These are phyloP conservation scores for Blastobotrys aristatus DNA, from an alignment of 1,139 yeast species.

Conservation along the genomic window DNA sequence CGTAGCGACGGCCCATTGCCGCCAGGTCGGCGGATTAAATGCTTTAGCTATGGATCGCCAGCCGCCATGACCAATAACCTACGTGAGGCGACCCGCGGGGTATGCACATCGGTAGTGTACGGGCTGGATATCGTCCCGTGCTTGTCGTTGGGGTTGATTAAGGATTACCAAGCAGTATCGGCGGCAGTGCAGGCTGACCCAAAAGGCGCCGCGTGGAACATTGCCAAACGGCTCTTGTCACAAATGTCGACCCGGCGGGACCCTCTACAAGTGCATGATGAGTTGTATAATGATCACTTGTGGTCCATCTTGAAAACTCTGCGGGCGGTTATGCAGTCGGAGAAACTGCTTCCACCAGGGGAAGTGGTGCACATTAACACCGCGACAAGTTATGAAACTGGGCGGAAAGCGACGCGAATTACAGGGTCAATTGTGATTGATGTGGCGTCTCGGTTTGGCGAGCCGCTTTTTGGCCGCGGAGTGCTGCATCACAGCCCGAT, in stretches of 20 bases:
- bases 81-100: conserved; percentile 27
- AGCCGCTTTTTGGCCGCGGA: conserved; percentile 35
- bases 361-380: conserved; percentile 32
- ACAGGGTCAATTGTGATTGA: conserved; percentile 31
- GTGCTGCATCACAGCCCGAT: conserved; percentile 35
- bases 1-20: conserved; percentile 23
- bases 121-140: conserved; percentile 36
- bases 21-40: conserved; percentile 30
- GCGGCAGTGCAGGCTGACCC: conserved; percentile 28
- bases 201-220: conserved; percentile 27
- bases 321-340: conserved; percentile 32
- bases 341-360: conserved; percentile 36
- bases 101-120: conserved; percentile 34
- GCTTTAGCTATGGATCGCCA: conserved; percentile 36
- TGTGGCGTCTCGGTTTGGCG: conserved; percentile 33
- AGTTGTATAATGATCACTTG: conserved; percentile 29
- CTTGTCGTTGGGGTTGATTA: conserved; percentile 33
- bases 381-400: conserved; percentile 30
- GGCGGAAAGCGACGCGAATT: conserved; percentile 31
- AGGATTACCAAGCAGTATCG: conserved; percentile 34
- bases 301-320: conserved; percentile 29
- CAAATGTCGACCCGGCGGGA: conserved; percentile 29
- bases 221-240: conserved; percentile 28
- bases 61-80: conserved; percentile 31
- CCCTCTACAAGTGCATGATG: conserved; percentile 24